Evolutionary conservation across 768 basidiomycete species (phyloP).

Genomic region (Russula lepida): DNA sequence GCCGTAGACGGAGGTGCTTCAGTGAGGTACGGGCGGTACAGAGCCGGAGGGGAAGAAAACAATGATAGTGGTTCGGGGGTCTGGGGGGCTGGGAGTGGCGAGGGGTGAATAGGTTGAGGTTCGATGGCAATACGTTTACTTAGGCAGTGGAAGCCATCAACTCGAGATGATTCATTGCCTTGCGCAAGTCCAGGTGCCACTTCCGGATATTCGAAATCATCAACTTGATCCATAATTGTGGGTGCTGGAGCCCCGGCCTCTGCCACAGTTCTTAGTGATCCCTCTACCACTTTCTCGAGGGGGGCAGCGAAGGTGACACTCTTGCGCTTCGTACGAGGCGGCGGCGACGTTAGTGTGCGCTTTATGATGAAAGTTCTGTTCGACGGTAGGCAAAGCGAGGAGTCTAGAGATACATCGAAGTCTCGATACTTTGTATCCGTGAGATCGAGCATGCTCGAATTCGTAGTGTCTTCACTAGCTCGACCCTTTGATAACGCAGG

Average conservation of each 20-base stretch:
- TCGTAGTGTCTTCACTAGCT: not conserved
- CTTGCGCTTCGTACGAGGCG: slow-evolving; percentile 6
- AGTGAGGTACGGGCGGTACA: not conserved
- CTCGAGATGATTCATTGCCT: not conserved
- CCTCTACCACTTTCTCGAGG: not conserved
- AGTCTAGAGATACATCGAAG: slow-evolving; percentile 13
- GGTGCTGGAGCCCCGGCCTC: not conserved
- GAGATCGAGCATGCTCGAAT: slow-evolving; percentile 1
- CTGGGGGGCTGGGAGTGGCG: not conserved
- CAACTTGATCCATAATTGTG: not conserved
- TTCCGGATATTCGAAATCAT: not conserved
- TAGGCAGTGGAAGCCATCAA: not conserved
- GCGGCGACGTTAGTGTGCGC: slow-evolving; percentile 6
- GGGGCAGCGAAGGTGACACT: slow-evolving; percentile 16
- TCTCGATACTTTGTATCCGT: slow-evolving; percentile 7
- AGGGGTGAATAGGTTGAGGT: not conserved
- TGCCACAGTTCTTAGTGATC: not conserved
- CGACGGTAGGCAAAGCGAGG: slow-evolving; percentile 12
- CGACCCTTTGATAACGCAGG: not conserved
- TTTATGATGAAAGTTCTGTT: not conserved
- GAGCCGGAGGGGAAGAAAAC: not conserved
- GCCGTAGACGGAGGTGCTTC: not conserved
- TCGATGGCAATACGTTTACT: not conserved
- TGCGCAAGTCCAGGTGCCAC: not conserved
- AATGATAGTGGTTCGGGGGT: not conserved